These are phyloP conservation scores for Penicillium arizonense DNA, from an alignment of 495 filamentous ascomycete species.

Conservation along the genomic window DNA sequence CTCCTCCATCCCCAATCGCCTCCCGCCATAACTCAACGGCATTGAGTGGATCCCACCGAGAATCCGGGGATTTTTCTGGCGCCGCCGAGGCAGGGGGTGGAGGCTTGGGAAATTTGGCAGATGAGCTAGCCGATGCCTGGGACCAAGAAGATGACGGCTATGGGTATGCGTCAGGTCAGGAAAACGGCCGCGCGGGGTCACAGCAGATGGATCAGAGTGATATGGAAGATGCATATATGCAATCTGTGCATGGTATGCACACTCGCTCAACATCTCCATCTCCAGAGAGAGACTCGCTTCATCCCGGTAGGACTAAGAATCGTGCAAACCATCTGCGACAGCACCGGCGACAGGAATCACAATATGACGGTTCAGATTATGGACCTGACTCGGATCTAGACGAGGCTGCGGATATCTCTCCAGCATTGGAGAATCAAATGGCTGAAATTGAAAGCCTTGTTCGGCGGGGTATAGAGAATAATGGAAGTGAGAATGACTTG, in stretches of 20 bases:
- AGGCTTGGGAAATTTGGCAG: conserved; percentile 79
- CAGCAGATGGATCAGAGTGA: conserved; percentile 36
- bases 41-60: conserved; percentile 48
- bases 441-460: conserved; percentile 74
- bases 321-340: conserved; percentile 34
- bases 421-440: conserved; percentile 70
- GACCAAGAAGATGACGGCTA: conserved; percentile 60
- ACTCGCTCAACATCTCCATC: conserved; percentile 30
- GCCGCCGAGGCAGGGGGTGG: conserved; percentile 41
- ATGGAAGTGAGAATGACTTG: conserved; percentile 64
- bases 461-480: conserved; percentile 68
- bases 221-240: conserved; percentile 32
- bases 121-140: conserved; percentile 63
- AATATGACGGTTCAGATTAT: conserved; percentile 59
- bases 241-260: conserved; percentile 25
- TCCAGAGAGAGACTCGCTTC: conserved; percentile 26
- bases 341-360: conserved; percentile 48
- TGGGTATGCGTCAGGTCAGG: conserved; percentile 41
- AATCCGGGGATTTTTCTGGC: conserved; percentile 42
- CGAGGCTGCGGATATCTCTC: conserved; percentile 64
- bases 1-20: conserved; percentile 58
- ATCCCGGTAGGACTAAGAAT: conserved; percentile 24
- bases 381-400: conserved; percentile 71
- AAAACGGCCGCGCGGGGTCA: conserved; percentile 29
- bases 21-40: conserved; percentile 53